Evolutionary conservation across 176 grass and related monocot genomes (phyloP), one percentile per base, ranked within the genome.

Genomic region (Lolium perenne): DNA sequence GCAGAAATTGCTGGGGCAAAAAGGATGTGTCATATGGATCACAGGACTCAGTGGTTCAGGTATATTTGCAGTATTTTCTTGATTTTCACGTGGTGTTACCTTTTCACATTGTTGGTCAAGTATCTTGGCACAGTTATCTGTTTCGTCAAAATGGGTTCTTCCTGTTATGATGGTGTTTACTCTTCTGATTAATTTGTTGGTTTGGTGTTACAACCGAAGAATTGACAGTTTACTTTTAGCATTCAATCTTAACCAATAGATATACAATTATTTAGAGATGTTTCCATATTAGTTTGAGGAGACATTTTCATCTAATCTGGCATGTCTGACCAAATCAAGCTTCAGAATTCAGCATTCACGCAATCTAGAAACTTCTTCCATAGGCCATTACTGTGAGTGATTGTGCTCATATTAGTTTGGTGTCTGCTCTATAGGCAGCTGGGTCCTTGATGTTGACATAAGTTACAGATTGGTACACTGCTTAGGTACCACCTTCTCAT

Each of bases 41-140:
- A 97, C 94, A 80, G 94, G 94, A 71, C 90, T 97, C 65, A 97
- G 94, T 72, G 92, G 94, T 80, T 97, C 94, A 85, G 94, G 94
- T 97, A 81, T 79, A 49, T 73, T 46, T 43, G 1, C 38, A 79
- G 55, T 69, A 20, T 5, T 54, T 0, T 62, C 2, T 71, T 86
- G 38, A 83, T 20, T 77, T 57, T 77, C 59, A 81, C 62, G 7
- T 75, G 25, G 18, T 23, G 15, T 67, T 2, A 20, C 10, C 13
- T 58, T 61, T 23, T 76, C 3, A 53, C 76, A 63, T 74, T 76
- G 23, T 61, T 86, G 40, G 21, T 82, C 43, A 60, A 32, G 59
- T 68, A 50, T 81, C 14, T 60, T 61, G 15, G 18, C n/a, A 56
- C 25, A 58, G 23, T 70, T 69, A 7, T 11, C 17, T 23, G 35